Evolutionary conservation across 2,329 filamentous ascomycete genomes (phyloP), one percentile per base, ranked within the genome.

Genomic region (Botryotinia globosa): DNA sequence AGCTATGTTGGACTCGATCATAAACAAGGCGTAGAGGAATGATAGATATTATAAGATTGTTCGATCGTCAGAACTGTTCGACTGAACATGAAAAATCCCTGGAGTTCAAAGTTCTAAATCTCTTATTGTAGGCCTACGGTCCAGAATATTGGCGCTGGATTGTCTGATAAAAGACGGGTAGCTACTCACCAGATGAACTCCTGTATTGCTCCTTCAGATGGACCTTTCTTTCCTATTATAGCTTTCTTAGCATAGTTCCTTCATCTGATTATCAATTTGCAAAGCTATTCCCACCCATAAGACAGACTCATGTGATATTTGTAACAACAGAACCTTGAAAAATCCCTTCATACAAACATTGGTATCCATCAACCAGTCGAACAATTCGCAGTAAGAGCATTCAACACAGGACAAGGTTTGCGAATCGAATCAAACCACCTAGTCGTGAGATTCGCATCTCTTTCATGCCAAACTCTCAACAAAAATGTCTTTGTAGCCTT

Each of bases 391-490:
- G 37, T 54, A 14, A 67, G 34, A 39, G 44, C 37, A 39, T 67
- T 16, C 2, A 67, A 18, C 48, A 67, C 65, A 1, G 45, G 45
- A 54, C 65, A 54, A 29, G 32, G 65, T 39, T 54, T 65, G 5
- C 48, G 8, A 2, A 48, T 34, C 0, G 45, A 67, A 39, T 67
- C 65, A 39, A 51, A 67, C 48, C 45, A 67, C n/a, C 22, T 34
- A 54, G 45, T 29, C 3, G 32, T 54, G 39, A 54, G 4, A 29
- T 75, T 72, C 39, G 74, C 20, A 69, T 80, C 78, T 73, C 78
- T 72, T 61, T 80, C 78, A 34, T 74, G 74, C 79, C 79, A 80
- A 61, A 80, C 72, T 73, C 77, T 73, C 59, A 54, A 70, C 29
- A 80, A 67, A 48, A 80, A 80, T 22, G 62, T 75, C 72, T 75